A percentile compares a stretch with the other conserved stretches of the same genome.
phyloP scores from a whole-genome alignment of 495 filamentous ascomycete genomes.

The Penicillium samsonianum region DNA sequence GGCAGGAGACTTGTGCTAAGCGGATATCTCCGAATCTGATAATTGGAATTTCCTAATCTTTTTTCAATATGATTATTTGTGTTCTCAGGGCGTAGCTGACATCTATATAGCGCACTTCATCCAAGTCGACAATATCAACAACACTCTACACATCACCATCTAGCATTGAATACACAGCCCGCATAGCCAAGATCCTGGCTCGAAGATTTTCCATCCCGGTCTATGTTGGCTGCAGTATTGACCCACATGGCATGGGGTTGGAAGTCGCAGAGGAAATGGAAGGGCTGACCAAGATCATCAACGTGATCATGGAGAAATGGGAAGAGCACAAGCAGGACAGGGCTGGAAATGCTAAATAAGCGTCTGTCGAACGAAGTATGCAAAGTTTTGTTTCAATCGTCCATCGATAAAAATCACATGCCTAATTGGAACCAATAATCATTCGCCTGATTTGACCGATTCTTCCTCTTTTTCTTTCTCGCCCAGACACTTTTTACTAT shows the following conservation, averaged over 20 bases:
- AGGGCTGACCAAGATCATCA: slow-evolving; percentile 70
- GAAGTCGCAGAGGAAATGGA: slow-evolving; percentile 95
- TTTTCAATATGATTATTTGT: not conserved
- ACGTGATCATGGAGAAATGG: slow-evolving; percentile 55
- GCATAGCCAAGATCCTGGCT: slow-evolving; percentile 80
- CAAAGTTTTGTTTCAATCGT: not conserved
- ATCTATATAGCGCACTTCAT: slow-evolving; percentile 35
- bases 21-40: not conserved
- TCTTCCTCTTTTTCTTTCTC: not conserved
- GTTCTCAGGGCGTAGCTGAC: slow-evolving; percentile 6
- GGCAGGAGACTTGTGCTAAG: not conserved
- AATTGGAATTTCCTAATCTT: not conserved
- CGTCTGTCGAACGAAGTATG: not conserved
- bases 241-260: slow-evolving; percentile 63
- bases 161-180: slow-evolving; percentile 81
- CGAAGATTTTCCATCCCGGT: slow-evolving; percentile 66
- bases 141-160: slow-evolving; percentile 71
- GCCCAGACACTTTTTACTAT: not conserved
- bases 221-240: slow-evolving; percentile 78
- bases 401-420: not conserved
- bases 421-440: not conserved
- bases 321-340: slow-evolving; percentile 20
- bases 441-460: not conserved
- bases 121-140: slow-evolving; percentile 62
- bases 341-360: not conserved